These are phyloP conservation scores for Babesia microti DNA, from an alignment of 169 alveolate genomes.

Conservation along the genomic window DNA sequence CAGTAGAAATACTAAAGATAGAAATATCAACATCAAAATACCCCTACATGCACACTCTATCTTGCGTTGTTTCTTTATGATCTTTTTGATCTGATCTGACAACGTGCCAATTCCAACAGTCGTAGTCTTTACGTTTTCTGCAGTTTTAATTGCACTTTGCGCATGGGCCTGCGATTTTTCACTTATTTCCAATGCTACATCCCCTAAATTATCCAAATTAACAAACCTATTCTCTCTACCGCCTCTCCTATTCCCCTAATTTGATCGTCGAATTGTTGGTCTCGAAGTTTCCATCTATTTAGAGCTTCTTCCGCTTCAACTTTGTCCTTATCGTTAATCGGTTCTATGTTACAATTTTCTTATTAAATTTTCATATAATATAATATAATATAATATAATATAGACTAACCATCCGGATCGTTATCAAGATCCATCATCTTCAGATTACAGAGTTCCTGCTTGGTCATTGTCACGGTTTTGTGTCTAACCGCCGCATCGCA, in stretches of 20 bases:
- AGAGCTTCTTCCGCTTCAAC: conserved; percentile 41
- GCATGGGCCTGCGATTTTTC: conserved; percentile 37
- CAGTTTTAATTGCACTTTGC: conserved; percentile 27
- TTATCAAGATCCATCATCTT: too few relatives aligned
- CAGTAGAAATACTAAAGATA: conserved; percentile 14
- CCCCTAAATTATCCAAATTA: conserved; percentile 3
- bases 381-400: neutral
- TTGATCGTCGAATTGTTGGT: conserved; percentile 51
- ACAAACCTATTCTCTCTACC: conserved; percentile 53
- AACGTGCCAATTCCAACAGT: conserved; percentile 26
- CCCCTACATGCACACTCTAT: conserved; percentile 32
- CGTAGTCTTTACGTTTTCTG: conserved; percentile 20
- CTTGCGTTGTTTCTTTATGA: conserved; percentile 35
- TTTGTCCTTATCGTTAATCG: conserved; percentile 31
- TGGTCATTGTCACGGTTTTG: conserved; percentile 1
- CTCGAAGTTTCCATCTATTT: conserved; percentile 51
- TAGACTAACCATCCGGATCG: too few relatives aligned
- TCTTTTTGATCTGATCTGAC: conserved; percentile 36
- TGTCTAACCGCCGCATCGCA: conserved; percentile 9
- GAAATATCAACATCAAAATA: conserved; percentile 11
- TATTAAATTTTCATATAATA: conserved; percentile 8
- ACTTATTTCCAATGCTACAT: conserved; percentile 35
- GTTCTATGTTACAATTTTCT: conserved; percentile 3
- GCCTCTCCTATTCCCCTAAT: conserved; percentile 61
- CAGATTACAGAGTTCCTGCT: conserved; percentile 9